These are phyloP conservation scores for Cercospora sesami DNA, from an alignment of 2,329 filamentous ascomycete genomes.

Conservation along the genomic window DNA sequence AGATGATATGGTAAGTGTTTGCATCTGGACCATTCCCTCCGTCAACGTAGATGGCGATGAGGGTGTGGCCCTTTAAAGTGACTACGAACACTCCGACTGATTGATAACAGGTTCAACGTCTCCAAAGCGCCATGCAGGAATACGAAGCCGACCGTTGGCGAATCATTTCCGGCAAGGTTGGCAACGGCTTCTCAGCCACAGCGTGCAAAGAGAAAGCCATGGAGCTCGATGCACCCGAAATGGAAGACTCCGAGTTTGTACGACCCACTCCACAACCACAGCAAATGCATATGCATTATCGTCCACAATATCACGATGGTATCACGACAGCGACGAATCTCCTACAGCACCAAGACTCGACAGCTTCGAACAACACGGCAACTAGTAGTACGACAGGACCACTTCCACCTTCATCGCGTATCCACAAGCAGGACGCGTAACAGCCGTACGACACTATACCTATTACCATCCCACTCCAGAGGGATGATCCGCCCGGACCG, in stretches of 20 bases:
- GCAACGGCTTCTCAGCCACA: slow-evolving; percentile 81
- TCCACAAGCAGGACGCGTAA: not conserved
- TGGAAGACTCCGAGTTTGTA: slow-evolving; percentile 22
- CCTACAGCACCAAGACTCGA: slow-evolving; percentile 12
- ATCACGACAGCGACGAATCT: slow-evolving; percentile 18
- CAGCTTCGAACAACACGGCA: slow-evolving; percentile 3
- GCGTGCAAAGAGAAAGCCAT: slow-evolving; percentile 80
- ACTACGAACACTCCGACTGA: not conserved
- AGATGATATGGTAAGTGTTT: slow-evolving; percentile 72
- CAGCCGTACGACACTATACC: slow-evolving; percentile 2
- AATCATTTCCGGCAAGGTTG: slow-evolving; percentile 86
- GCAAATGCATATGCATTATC: slow-evolving; percentile 3
- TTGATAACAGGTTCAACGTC: slow-evolving; percentile 63
- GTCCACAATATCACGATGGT: slow-evolving; percentile 3
- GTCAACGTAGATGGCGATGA: not conserved
- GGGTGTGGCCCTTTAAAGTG: not conserved
- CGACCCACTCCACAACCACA: slow-evolving; percentile 13
- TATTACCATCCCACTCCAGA: not conserved
- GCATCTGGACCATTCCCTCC: not conserved
- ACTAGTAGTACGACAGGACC: slow-evolving; percentile 9
- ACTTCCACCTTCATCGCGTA: not conserved
- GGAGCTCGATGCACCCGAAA: slow-evolving; percentile 51
- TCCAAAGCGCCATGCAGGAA: slow-evolving; percentile 73
- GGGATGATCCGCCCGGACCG: not conserved
- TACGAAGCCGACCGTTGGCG: slow-evolving; percentile 93